Conservation (phyloP, 495 filamentous ascomycete species). For the Trichodelitschia bisporula region DNA sequence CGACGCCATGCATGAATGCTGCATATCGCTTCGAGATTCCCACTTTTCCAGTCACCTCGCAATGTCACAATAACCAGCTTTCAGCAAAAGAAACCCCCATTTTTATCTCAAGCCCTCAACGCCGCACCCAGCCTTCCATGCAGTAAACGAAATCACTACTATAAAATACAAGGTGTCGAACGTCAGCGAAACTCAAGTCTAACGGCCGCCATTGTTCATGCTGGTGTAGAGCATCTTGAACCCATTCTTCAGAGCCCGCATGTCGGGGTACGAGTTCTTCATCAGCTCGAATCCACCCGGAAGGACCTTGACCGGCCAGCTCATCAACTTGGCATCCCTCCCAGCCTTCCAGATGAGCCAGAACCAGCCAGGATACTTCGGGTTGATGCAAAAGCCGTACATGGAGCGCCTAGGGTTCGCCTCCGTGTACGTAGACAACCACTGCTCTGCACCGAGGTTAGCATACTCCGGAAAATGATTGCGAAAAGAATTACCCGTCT, state of each 20-base stretch:
- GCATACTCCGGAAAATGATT: conserved; percentile 1
- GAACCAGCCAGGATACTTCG: conserved; percentile 85
- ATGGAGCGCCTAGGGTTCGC: conserved; percentile 85
- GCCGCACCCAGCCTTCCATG: no score
- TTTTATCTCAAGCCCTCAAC: no score
- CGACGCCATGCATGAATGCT: no score
- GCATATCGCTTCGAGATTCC: no score
- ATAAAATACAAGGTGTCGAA: no score
- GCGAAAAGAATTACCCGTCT: conserved; percentile 43
- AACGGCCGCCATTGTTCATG: no score
- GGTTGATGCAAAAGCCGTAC: conserved; percentile 84
- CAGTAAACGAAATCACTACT: no score
- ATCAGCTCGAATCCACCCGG: conserved; percentile 75
- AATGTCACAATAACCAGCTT: no score
- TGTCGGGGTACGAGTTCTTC: conserved; percentile 71
- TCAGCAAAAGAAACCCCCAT: no score
- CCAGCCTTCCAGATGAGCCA: conserved; percentile 87
- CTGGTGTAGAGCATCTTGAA: conserved; percentile 38
- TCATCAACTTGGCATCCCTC: conserved; percentile 37
- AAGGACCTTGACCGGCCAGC: conserved; percentile 76
- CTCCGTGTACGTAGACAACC: conserved; percentile 83
- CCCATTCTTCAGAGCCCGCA: conserved; percentile 80
- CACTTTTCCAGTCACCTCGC: no score
- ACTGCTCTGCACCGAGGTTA: conserved; percentile 39
- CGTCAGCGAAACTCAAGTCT: no score